Conservation (phyloP, 441 rosid genomes). For the Kokia cookei region DNA sequence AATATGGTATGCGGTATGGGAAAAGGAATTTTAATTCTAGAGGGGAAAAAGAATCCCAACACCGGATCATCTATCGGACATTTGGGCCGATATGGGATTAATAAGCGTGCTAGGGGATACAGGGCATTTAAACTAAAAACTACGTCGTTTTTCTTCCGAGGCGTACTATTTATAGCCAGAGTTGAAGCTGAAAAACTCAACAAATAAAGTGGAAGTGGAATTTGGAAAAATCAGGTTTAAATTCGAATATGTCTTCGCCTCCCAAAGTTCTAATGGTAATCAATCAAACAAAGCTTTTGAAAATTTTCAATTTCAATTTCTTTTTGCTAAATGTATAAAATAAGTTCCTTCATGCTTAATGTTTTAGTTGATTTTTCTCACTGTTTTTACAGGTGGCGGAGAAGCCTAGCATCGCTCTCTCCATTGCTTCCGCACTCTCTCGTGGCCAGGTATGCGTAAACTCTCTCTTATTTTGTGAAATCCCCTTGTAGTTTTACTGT, state of each 20-base stretch:
- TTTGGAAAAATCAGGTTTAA: not conserved
- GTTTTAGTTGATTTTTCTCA: not conserved
- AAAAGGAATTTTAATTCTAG: too few relatives aligned
- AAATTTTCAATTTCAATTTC: not conserved
- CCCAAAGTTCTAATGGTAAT: constrained; percentile 60
- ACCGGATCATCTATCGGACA: too few relatives aligned
- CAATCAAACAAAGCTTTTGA: not conserved
- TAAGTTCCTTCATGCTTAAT: not conserved
- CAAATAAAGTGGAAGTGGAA: not conserved
- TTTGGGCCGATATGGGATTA: too few relatives aligned
- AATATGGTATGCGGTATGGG: too few relatives aligned
- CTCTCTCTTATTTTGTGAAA: not conserved
- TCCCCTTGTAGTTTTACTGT: not conserved
- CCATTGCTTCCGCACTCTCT: constrained; percentile 78
- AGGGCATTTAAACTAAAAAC: not conserved
- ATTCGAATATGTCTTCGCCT: constrained; percentile 35
- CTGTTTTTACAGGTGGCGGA: constrained; percentile 68
- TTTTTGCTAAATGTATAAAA: not conserved
- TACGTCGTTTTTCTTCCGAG: not conserved
- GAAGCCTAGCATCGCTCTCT: constrained; percentile 91
- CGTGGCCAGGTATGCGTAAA: constrained; percentile 49
- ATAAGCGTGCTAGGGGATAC: too few relatives aligned
- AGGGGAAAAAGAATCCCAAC: too few relatives aligned
- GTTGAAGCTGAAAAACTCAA: not conserved
- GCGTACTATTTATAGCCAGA: too few relatives aligned